Evolutionary conservation across 352 stramenopile species (phyloP), one percentile per base, ranked within the genome.

Genomic region (Phytopythium oedochilum): DNA sequence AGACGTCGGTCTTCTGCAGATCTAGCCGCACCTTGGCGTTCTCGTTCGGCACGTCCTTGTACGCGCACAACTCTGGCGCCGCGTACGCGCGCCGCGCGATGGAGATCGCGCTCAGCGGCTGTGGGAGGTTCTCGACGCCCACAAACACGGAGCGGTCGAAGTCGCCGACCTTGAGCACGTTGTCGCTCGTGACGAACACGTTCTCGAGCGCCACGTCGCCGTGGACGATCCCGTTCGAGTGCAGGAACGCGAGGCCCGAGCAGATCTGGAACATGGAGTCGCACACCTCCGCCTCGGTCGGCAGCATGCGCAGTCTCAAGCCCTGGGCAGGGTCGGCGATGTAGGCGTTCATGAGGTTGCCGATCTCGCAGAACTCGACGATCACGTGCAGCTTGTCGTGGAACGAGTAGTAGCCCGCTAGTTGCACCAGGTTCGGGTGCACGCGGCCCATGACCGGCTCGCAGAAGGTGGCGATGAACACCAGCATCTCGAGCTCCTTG

Each of bases 241-340:
- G 82, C 23, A 92, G 53, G 58, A 74, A 88, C 1, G 65, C 63
- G 0, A 89, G 60, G 0, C 68, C 77, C 0, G 82, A 88, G 54
- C 94, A 84, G 71, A 98, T 97, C 63, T 97, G 88, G 31, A 68
- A 70, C 66, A 91, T 81, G 18, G 61, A 61, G 35, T 81, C 64
- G 11, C 71, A 73, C n/a, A 83, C 63, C 42, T 88, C 72, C 9
- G 46, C 46, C 60, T 84, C 76, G 0, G 60, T 66, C 7, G 70
- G 71, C 0, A 63, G 49, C 9, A 66, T 68, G 10, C 64, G 69
- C 7, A 85, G 55, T 12, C 74, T 61, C 17, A 85, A 53, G n/a
- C 73, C 55, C 28, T 78, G 63, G 42, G 69, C 66, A 0, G 75
- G 70, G 20, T 65, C 65, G 31, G 68, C 40, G 32, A 88, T 83